phyloP scores from a whole-genome alignment of 345 rosid species.

The Clarkia xantiana region DNA sequence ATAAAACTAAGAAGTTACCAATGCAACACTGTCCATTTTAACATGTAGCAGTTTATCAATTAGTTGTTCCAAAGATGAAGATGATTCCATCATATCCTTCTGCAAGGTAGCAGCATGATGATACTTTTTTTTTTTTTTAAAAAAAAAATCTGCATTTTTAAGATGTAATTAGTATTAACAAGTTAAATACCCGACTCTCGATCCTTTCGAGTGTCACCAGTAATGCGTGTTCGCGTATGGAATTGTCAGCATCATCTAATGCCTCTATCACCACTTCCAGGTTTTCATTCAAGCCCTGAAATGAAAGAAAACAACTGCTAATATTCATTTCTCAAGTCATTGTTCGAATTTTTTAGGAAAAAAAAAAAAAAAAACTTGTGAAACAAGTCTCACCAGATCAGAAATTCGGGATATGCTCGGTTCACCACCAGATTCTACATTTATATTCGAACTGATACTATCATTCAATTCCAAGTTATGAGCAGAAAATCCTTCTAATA shows the following conservation, averaged over 20 bases:
- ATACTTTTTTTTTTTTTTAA: too few relatives aligned
- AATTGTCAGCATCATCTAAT: conserved; percentile 35
- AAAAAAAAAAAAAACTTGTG: neutral
- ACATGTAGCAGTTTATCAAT: conserved; percentile 37
- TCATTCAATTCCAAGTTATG: conserved; percentile 32
- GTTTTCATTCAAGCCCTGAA: conserved; percentile 50
- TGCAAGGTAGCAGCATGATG: too few relatives aligned
- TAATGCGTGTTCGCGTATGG: conserved; percentile 26
- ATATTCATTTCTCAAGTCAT: too few relatives aligned
- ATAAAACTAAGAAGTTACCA: conserved; percentile 17
- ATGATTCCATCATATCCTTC: conserved; percentile 43
- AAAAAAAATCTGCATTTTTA: too few relatives aligned
- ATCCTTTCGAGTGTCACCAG: conserved; percentile 28
- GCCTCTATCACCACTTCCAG: conserved; percentile 31
- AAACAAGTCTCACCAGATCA: conserved; percentile 44
- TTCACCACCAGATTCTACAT: conserved; percentile 36
- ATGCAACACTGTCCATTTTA: conserved; percentile 21
- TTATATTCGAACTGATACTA: conserved; percentile 35
- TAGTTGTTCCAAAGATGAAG: conserved; percentile 38
- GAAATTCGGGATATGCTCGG: conserved; percentile 93
- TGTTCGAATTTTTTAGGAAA: neutral
- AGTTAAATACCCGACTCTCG: conserved; percentile 38
- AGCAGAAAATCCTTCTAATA: too few relatives aligned
- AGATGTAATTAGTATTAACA: too few relatives aligned
- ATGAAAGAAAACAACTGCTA: neutral